phyloP scores from a whole-genome alignment of 2,329 filamentous ascomycete genomes.

The Myriosclerotinia duriaeana region DNA sequence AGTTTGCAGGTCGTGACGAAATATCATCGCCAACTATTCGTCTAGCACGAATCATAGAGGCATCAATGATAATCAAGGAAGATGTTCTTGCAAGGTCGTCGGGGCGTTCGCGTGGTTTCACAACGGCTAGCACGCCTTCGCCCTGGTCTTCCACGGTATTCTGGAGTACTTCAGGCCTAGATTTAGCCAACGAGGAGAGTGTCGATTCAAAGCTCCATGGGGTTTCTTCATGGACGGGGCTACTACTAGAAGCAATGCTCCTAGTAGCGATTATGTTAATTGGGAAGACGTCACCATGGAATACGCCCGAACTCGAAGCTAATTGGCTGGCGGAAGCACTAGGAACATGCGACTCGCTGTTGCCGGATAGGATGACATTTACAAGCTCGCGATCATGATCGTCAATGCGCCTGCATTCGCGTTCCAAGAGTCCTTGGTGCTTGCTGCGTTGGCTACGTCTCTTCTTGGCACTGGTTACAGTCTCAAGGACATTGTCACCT shows the following conservation, averaged over 20 bases:
- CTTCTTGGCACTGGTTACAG: neutral
- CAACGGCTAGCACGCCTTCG: neutral
- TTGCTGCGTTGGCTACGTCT: neutral
- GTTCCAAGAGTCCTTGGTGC: neutral
- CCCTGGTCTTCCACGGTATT: neutral
- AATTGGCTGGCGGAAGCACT: neutral
- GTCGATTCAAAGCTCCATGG: slow-evolving; percentile 6
- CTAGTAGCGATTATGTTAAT: neutral
- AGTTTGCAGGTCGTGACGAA: neutral
- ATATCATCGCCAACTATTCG: neutral
- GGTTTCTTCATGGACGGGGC: neutral
- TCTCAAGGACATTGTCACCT: neutral
- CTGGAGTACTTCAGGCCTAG: neutral
- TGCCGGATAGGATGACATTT: neutral
- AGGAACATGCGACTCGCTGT: slow-evolving; percentile 1
- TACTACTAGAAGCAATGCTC: neutral
- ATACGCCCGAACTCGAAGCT: neutral
- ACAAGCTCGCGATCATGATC: neutral
- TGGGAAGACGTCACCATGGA: neutral
- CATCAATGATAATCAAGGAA: neutral
- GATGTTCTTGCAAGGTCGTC: neutral
- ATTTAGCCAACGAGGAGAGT: neutral
- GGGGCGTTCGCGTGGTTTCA: neutral
- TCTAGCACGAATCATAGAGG: neutral
- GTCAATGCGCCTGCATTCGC: neutral